Base-by-base conservation (phyloP, 805 yeast species). In the Blastobotrys robertii region DNA sequence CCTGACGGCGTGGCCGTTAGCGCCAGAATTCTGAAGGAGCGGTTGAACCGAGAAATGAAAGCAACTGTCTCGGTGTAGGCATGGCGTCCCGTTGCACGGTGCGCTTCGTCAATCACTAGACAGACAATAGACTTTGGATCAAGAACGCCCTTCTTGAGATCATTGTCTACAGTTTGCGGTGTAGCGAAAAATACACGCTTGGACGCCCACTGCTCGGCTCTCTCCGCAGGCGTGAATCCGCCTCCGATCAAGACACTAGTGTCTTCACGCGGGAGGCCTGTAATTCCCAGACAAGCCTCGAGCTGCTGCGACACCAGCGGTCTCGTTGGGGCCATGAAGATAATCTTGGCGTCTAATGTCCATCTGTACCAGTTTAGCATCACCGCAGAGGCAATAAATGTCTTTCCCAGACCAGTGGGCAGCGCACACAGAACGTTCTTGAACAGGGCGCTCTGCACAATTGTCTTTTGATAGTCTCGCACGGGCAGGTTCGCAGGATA, bases 381-480 rank as follows among this genome's bases (percentile, higher is more conserved):
- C 15, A 90, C 90, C 0, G 95, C 81, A 31, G 94, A 79, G 1
- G 98, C 97, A 56, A 92, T 87, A 50, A 92, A 86, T 0, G 99
- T 92, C 64, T 92, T 92, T 33, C 99, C 99, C 59, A 88, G 69
- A 51, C 99, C 99, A 0, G 99, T 92, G 1, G 99, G 99, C 11
- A 92, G 74, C 0, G 97, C 94, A 57, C 94, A 90, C 16, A 92
- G 66, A 2, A 81, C 59, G 56, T 92, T 92, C 48, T 78, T 69
- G 53, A 74, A 77, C 31, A 92, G 65, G 0, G 96, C 80, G 44
- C 76, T 73, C 37, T 69, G 67, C 2, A 87, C 85, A 43, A 92
- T 87, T 50, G 80, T 79, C 56, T 70, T 78, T 63, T 92, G 99
- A 58, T 94, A 92, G 47, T 86, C 95, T 57, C 99, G 74, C 0